phyloP scores from a whole-genome alignment of 2,329 filamentous ascomycete genomes.

The Immersiporthe knoxdaviesiana region DNA sequence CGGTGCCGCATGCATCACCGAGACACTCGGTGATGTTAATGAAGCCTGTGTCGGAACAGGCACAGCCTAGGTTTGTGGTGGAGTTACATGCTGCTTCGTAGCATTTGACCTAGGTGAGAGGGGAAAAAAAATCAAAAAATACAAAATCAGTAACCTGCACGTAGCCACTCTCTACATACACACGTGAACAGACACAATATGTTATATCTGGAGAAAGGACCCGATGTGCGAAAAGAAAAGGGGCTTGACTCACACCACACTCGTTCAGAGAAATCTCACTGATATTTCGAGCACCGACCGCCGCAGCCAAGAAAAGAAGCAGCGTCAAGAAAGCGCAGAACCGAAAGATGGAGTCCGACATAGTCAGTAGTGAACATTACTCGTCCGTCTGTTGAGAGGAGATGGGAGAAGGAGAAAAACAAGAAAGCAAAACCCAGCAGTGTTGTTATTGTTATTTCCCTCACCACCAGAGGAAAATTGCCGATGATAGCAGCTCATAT shows the following conservation, averaged over 20 bases:
- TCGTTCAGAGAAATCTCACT: constrained; percentile 10
- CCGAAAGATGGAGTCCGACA: not conserved
- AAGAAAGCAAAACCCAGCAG: not conserved
- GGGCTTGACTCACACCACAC: constrained; percentile 12
- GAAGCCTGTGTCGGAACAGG: constrained; percentile 4
- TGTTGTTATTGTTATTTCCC: no score
- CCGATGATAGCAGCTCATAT: not conserved
- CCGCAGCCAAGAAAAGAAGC: constrained; percentile 1
- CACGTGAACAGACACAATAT: not conserved
- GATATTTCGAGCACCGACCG: constrained; percentile 9
- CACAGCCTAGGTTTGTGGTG: constrained; percentile 15
- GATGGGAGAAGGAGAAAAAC: not conserved
- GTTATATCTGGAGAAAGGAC: not conserved
- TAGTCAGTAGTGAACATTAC: not conserved
- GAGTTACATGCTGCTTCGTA: constrained; percentile 18
- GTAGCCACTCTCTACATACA: not conserved
- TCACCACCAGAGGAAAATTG: not conserved
- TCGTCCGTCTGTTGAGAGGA: not conserved
- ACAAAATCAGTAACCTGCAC: not conserved
- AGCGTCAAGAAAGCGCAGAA: not conserved
- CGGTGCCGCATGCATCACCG: not conserved
- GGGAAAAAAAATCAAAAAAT: no score
- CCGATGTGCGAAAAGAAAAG: not conserved
- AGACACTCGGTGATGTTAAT: constrained; percentile 13
- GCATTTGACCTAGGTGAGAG: constrained; percentile 5